Conservation (phyloP, 176 grass and related monocot genomes). For the Tuctoria greenei region DNA sequence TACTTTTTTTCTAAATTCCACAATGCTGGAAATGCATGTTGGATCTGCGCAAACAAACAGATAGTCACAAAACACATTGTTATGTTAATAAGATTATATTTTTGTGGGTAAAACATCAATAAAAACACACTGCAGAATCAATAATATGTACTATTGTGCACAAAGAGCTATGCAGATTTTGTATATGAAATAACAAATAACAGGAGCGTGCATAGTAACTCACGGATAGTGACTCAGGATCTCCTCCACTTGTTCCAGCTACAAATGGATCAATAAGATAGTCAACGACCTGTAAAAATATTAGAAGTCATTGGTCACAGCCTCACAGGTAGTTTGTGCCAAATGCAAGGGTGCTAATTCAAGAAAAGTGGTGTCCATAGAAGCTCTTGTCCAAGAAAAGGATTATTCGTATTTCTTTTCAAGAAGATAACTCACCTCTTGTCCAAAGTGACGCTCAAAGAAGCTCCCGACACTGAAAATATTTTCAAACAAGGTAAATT, state of each 20-base stretch:
- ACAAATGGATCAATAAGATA: constrained; percentile 95
- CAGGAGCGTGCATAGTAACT: constrained; percentile 37
- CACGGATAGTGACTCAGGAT: constrained; percentile 86
- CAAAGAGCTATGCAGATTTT: not conserved
- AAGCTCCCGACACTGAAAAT: constrained; percentile 72
- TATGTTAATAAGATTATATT: not conserved
- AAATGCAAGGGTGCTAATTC: constrained; percentile 21
- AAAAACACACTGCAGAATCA: not conserved
- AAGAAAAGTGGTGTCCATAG: constrained; percentile 23
- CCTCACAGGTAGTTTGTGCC: constrained; percentile 7
- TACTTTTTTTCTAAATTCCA: constrained; percentile 97
- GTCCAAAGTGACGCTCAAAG: constrained; percentile 88
- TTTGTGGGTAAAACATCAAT: not conserved
- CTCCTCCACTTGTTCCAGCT: constrained; percentile 87
- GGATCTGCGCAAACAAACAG: constrained; percentile 58
- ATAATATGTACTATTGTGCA: not conserved
- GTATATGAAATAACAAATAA: not conserved
- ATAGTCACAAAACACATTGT: constrained; percentile 21
- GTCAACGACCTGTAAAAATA: constrained; percentile 74
- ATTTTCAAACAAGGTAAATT: not conserved
- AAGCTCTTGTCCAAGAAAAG: too few relatives aligned
- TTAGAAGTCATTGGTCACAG: constrained; percentile 18
- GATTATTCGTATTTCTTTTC: constrained; percentile 20
- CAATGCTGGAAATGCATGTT: constrained; percentile 83
- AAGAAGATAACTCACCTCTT: constrained; percentile 55